Percentiles rank a stretch among this genome's conserved stretches.
phyloP scores from a whole-genome alignment of 2,329 filamentous ascomycete species.

The Chaetomium strumarium region DNA sequence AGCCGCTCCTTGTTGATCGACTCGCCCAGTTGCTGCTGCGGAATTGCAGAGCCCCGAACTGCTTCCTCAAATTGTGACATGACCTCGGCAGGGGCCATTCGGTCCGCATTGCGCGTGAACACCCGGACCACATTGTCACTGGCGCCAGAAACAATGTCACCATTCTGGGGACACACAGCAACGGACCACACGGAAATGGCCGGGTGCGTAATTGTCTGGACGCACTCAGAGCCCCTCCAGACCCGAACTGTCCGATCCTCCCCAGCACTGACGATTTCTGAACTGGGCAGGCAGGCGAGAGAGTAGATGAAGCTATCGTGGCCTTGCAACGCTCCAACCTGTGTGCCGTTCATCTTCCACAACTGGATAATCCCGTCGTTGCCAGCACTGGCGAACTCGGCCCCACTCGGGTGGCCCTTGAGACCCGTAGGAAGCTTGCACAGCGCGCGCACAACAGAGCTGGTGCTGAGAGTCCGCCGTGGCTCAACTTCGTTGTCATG shows the following conservation, averaged over 20 bases:
- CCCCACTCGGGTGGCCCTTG: constrained; percentile 66
- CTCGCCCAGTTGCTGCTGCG: constrained; percentile 73
- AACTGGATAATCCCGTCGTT: constrained; percentile 87
- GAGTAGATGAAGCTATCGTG: constrained; percentile 96
- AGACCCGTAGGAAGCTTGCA: constrained; percentile 61
- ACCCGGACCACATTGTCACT: constrained; percentile 83
- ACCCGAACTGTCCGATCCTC: constrained; percentile 91
- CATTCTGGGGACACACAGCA: constrained; percentile 71
- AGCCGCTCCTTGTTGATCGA: constrained; percentile 84
- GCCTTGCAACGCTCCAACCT: constrained; percentile 71
- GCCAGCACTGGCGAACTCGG: constrained; percentile 89
- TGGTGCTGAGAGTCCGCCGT: constrained; percentile 54
- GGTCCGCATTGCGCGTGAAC: constrained; percentile 68
- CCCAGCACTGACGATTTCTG: constrained; percentile 83
- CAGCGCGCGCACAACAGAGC: constrained; percentile 82
- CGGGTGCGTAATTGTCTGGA: constrained; percentile 95
- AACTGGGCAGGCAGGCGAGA: constrained; percentile 68
- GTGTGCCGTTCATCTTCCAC: constrained; percentile 75
- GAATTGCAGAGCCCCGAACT: constrained; percentile 77
- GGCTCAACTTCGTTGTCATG: constrained; percentile 50
- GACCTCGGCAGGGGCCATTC: constrained; percentile 62
- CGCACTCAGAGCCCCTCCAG: constrained; percentile 76
- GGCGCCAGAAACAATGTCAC: constrained; percentile 89
- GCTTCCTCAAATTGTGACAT: constrained; percentile 73
- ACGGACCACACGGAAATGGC: constrained; percentile 96